A percentile compares a stretch with the other conserved stretches of the same genome.
Evolutionary conservation across 768 basidiomycete genomes (phyloP).

Genomic region (Tubosaeta sp.): DNA sequence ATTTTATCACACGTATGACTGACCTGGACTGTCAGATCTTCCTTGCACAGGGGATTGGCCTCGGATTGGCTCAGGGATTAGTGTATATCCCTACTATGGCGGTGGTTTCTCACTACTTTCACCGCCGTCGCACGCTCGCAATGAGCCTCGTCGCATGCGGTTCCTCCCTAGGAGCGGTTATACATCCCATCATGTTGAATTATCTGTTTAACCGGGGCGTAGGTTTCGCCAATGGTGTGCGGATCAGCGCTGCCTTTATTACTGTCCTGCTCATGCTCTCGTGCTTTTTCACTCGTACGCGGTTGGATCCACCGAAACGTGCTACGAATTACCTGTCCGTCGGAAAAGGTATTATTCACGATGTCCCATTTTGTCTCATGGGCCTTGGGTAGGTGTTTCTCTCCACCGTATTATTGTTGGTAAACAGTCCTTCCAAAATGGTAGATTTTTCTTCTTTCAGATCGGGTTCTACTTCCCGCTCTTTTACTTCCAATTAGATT

Average conservation of each 20-base stretch:
- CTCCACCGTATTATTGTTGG: background rate
- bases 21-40: constrained; percentile 35
- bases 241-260: constrained; percentile 43
- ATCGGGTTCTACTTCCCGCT: constrained; percentile 46
- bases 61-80: constrained; percentile 45
- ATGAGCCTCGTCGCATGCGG: constrained; percentile 42
- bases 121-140: constrained; percentile 35
- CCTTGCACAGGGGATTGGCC: constrained; percentile 44
- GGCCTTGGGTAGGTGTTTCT: constrained; percentile 16
- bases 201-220: constrained; percentile 12
- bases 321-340: constrained; percentile 14
- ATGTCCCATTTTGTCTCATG: constrained; percentile 19
- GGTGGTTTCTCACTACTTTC: constrained; percentile 45
- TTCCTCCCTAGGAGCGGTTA: constrained; percentile 27
- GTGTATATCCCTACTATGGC: constrained; percentile 43
- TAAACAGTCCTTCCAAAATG: background rate
- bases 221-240: constrained; percentile 47
- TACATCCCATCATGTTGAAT: constrained; percentile 32
- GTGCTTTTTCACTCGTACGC: constrained; percentile 33
- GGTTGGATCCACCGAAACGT: constrained; percentile 32
- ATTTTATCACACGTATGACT: background rate
- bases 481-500: constrained; percentile 55
- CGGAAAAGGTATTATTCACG: constrained; percentile 11
- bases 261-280: constrained; percentile 34
- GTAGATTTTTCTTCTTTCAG: constrained; percentile 26